phyloP scores from a whole-genome alignment of 2,329 filamentous ascomycete species.

The Ophiostoma ips region DNA sequence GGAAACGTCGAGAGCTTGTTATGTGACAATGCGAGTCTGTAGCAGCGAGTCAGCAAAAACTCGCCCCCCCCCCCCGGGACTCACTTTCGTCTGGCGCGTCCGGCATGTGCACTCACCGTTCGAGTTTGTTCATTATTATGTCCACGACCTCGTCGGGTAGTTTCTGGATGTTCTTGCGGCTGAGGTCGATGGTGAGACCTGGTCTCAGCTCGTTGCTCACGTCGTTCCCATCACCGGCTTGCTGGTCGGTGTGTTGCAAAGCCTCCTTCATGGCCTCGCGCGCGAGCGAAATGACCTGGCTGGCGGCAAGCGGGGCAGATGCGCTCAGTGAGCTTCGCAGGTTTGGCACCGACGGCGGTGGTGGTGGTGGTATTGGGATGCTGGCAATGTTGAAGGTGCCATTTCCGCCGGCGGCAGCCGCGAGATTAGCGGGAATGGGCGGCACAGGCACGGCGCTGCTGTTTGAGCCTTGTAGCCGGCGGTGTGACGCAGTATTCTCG shows the following conservation, averaged over 20 bases:
- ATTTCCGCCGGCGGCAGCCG: not conserved
- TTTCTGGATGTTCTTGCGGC: conserved; percentile 57
- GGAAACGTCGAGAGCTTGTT: conserved; percentile 62
- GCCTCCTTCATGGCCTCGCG: conserved; percentile 54
- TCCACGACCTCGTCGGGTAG: conserved; percentile 62
- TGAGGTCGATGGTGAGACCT: conserved; percentile 66
- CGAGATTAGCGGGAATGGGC: conserved; percentile 14
- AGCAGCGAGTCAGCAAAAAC: not conserved
- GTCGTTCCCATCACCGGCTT: conserved; percentile 45
- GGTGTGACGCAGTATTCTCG: conserved; percentile 24
- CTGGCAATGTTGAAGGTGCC: conserved; percentile 12
- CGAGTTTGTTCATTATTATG: conserved; percentile 59
- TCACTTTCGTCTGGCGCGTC: not conserved
- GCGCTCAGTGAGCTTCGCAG: conserved; percentile 33
- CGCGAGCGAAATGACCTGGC: conserved; percentile 51
- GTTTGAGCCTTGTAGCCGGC: conserved; percentile 18
- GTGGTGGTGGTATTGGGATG: conserved; percentile 21
- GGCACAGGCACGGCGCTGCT: conserved; percentile 14
- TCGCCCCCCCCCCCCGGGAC: not conserved
- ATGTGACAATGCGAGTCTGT: conserved; percentile 66
- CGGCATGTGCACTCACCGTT: conserved; percentile 39
- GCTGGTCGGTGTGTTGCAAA: conserved; percentile 49
- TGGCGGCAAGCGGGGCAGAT: conserved; percentile 39
- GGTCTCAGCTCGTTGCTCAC: conserved; percentile 49
- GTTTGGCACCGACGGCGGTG: conserved; percentile 24